Percentiles rank a stretch among this genome's conserved stretches.
Evolutionary conservation across 192 early-diverging fungal genomes (phyloP).

Genomic region (Backusella macrospora): DNA sequence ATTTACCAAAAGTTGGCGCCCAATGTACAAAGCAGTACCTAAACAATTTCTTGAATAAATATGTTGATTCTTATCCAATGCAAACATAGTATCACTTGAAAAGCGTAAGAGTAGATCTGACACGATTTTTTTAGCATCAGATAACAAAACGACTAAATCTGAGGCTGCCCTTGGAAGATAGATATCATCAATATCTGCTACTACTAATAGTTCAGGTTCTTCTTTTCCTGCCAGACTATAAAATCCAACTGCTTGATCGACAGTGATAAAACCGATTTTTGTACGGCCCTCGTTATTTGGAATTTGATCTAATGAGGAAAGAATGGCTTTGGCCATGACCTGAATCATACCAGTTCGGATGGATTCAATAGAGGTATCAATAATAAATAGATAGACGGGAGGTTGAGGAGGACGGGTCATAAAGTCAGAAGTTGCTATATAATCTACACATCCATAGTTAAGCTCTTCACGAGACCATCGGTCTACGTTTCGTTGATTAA

Average conservation of each 20-base stretch:
- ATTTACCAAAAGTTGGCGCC: conserved; percentile 64
- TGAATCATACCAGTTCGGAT: conserved; percentile 62
- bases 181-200: conserved; percentile 76
- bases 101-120: conserved; percentile 59
- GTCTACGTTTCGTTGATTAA: conserved; percentile 73
- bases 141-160: conserved; percentile 76
- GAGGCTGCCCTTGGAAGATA: conserved; percentile 71
- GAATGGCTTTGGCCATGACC: conserved; percentile 60
- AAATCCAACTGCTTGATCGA: conserved; percentile 77
- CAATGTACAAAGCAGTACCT: conserved; percentile 70
- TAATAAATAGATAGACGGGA: conserved; percentile 78
- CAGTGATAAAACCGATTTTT: conserved; percentile 77
- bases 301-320: conserved; percentile 66
- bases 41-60: conserved; percentile 50
- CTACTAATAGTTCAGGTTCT: conserved; percentile 82
- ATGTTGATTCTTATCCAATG: conserved; percentile 44
- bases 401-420: conserved; percentile 89
- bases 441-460: conserved; percentile 88
- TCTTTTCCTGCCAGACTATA: conserved; percentile 64
- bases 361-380: conserved; percentile 77
- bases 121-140: conserved; percentile 64
- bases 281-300: conserved; percentile 77
- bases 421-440: conserved; percentile 92
- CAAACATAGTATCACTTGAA: conserved; percentile 66
- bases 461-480: conserved; percentile 86